Evolutionary conservation across 2,329 filamentous ascomycete species (phyloP), one percentile per base, ranked within the genome.

Genomic region (Triangularia setosa): DNA sequence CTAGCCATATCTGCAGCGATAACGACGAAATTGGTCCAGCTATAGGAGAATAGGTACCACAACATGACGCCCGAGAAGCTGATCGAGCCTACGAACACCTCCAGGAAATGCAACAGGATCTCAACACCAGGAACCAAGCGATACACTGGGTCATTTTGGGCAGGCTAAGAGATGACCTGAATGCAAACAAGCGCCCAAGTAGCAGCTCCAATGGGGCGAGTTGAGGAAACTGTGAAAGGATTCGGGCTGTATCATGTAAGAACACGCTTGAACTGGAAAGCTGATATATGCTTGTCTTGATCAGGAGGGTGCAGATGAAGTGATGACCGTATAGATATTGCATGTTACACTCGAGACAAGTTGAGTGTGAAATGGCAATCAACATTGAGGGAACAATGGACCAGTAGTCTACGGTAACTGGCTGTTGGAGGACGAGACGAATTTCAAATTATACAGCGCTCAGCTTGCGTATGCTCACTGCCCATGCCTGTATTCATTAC

Each of bases 61-160:
- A 48, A 23, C 23, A 66, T 67, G 67, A 12, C 11, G 7, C 59
- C 25, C 0, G 27, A 25, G 3, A 23, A 53, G 33, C 56, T 69
- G 28, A 16, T 58, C n/a, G 48, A 18, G 33, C 55, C 12, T 65
- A 68, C 11, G 30, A 59, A 53, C 53, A 66, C 16, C n/a, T 69
- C 53, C 48, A 59, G 21, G 56, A 64, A 27, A 58, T 64, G 65
- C 65, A 66, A 62, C 63, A 68, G 30, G 64, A 69, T 48, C n/a
- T 67, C 55, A 65, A 27, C 7, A 67, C 61, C 14, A 25, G 67
- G 44, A 35, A 64, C 44, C 21, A 66, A 23, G 64, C 67, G 16
- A 67, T 69, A 64, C 66, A 68, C 21, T 28, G 33, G n/a, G 65
- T 66, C 8, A 27, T 66, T 16, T 3, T 60, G 48, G 12, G 35